Base-by-base conservation (phyloP, 768 basidiomycete species). In the Boletus barrowsii region DNA sequence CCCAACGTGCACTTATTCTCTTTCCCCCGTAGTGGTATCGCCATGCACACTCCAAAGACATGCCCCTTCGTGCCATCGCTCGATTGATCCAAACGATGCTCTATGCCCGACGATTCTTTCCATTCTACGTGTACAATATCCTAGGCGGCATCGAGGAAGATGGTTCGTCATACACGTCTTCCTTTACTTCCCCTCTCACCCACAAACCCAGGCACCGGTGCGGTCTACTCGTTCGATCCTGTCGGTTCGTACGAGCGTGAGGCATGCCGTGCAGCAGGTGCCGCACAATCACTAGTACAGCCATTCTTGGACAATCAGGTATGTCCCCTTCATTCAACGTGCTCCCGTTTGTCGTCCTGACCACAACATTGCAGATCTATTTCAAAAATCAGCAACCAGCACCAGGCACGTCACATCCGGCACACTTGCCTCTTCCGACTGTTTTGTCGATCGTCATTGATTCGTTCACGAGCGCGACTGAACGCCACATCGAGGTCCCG, bases 181-280 rank as follows among this genome's bases (percentile, higher is more conserved):
- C 15, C 9, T 32, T 41, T 30, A 4, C 37, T 6, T 36, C 18
- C 32, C 9, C 20, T 37, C 59, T 67, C 51, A 60, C 43, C 33
- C 32, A 45, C 13, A 26, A 42, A 26, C 36, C 4, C 68, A 96
- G 93, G 95, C 11, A 84, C 91, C 36, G 97, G 97, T 49, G 93
- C 96, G 10, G 95, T 99, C 30, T 99, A 99, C 79, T 98, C 96
- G n/a, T 99, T 97, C 72, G 97, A 99, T 73, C 97, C 97, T 37
- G 93, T 98, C 32, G 97, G 97, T 26, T 94, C 91, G 45, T 99
- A 99, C 72, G 95, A 98, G 74, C 89, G 97, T 56, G 94, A 97
- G 75, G 83, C 90, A 32, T 98, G 95, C 75, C 87, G 97, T 58
- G 95, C 95, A 37, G 94, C 95, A 45, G 97, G 97, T 47, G 89